Base-by-base conservation (phyloP, 306 rosid genomes). In the Ceratonia siliqua region DNA sequence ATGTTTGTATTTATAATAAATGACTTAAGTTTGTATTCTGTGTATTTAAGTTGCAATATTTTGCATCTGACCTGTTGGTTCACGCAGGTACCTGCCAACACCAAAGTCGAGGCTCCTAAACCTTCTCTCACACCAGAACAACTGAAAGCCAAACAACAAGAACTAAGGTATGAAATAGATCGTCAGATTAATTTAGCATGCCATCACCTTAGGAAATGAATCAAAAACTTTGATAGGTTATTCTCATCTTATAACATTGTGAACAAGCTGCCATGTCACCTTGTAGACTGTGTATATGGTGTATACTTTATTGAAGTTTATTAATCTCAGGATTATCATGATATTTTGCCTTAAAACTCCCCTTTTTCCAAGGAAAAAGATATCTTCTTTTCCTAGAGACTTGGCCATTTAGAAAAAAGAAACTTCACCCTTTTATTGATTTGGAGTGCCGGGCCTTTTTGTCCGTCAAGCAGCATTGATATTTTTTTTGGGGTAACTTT, bases 51-150 rank as follows among this genome's bases (percentile, higher is more conserved):
- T 73, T 77, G 76, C 79, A 62, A 62, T 73, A 43, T 78, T 24
- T 59, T 65, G 75, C 73, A 66, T 67, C 70, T 85, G 30, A 75
- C 25, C 30, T 45, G 62, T 56, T 75, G 72, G 52, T 82, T 77
- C 20, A 41, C 68, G 33, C 83, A 92, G 99, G 89, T 92, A 79
- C 85, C 99, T 13, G 83, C 82, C 57, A 85, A 81, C 82, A 76
- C 91, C 68, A 88, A 82, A 79, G 83, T 77, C 39, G 88, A 90
- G 84, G 92, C 92, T 85, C 74, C 92, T 59, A 94, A 92, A 78
- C 87, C 95, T 79, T 88, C 97, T 75, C 96, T 94, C 58, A 88
- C 97, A 33, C 96, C 96, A 58, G 97, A 89, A 80, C 81, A 94
- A 85, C 28, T 89, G 68, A 94, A 89, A 78, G 95, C 85, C 66